These are phyloP conservation scores for Cladosporium cucumerinum DNA, from an alignment of 2,329 filamentous ascomycete species.

Conservation along the genomic window DNA sequence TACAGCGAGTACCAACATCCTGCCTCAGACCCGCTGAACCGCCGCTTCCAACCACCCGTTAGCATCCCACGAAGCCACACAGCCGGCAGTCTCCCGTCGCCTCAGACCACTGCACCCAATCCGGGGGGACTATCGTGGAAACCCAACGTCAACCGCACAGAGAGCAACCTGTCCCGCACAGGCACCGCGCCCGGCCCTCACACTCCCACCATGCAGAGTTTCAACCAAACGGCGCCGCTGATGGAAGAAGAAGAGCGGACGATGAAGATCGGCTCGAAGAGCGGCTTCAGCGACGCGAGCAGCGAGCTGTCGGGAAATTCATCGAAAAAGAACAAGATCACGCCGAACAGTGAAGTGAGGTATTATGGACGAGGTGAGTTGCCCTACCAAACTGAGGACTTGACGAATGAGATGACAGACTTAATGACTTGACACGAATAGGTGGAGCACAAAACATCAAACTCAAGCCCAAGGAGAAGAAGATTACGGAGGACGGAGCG, in stretches of 20 bases:
- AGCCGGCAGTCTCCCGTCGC: constrained; percentile 17
- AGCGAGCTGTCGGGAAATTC: constrained; percentile 30
- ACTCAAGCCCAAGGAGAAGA: constrained; percentile 44
- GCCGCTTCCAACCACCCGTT: constrained; percentile 12
- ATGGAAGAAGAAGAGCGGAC: constrained; percentile 23
- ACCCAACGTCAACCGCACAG: constrained; percentile 15
- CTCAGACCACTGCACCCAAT: constrained; percentile 23
- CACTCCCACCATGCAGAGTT: constrained; percentile 35
- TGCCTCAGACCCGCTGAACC: constrained; percentile 24
- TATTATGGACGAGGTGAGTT: constrained; percentile 55
- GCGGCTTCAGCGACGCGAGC: constrained; percentile 26
- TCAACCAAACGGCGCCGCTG: constrained; percentile 31
- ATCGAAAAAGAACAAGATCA: constrained; percentile 42
- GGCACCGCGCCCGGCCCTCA: constrained; percentile 42
- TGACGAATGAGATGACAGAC: not conserved
- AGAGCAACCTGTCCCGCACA: not conserved
- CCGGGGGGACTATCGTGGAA: constrained; percentile 26
- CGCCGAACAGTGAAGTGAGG: constrained; percentile 49
- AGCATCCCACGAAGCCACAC: not conserved
- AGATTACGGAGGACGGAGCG: constrained; percentile 19
- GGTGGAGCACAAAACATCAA: constrained; percentile 54
- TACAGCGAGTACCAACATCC: constrained; percentile 25
- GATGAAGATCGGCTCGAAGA: constrained; percentile 4
- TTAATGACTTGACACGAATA: constrained; percentile 23
- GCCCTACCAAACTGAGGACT: too few relatives aligned